A percentile compares a stretch with the other conserved stretches of the same genome.
These are phyloP conservation scores for Papiliotrema nemorosa DNA, from an alignment of 1,284 basidiomycete species.

Conservation along the genomic window DNA sequence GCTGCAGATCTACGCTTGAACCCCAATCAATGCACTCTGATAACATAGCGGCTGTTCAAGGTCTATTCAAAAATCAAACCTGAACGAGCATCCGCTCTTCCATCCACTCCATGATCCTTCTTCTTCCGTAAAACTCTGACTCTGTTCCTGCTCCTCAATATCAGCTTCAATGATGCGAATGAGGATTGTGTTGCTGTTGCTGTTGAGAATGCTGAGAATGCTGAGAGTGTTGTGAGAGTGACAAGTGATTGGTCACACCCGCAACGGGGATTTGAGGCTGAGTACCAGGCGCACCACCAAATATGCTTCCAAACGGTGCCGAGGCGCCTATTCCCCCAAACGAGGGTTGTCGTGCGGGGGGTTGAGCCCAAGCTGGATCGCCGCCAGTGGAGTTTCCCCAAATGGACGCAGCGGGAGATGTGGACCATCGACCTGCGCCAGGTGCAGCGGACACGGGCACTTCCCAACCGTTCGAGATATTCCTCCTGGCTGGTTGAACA, in stretches of 20 bases:
- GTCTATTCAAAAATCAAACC: no score
- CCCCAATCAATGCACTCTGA: no score
- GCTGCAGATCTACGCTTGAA: no score
- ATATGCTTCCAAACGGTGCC: background rate
- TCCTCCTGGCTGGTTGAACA: slow-evolving; percentile 25
- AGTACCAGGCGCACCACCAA: background rate
- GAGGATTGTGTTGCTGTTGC: background rate
- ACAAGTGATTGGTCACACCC: background rate
- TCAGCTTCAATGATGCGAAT: no score
- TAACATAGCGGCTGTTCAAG: no score
- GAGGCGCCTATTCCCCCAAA: slow-evolving; percentile 4
- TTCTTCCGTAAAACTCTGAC: no score
- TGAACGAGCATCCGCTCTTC: no score
- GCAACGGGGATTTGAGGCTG: background rate
- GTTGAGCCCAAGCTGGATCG: background rate
- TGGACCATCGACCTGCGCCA: slow-evolving; percentile 35
- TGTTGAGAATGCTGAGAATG: background rate
- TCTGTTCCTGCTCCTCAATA: no score
- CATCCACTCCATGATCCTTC: no score
- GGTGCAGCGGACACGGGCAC: slow-evolving; percentile 24
- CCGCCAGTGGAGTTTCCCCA: slow-evolving; percentile 14
- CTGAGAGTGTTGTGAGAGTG: background rate
- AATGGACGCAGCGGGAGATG: slow-evolving; percentile 19
- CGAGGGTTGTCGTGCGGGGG: background rate
- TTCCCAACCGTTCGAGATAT: slow-evolving; percentile 21